phyloP scores from a whole-genome alignment of 768 basidiomycete species.

The Coprinellus micaceus region DNA sequence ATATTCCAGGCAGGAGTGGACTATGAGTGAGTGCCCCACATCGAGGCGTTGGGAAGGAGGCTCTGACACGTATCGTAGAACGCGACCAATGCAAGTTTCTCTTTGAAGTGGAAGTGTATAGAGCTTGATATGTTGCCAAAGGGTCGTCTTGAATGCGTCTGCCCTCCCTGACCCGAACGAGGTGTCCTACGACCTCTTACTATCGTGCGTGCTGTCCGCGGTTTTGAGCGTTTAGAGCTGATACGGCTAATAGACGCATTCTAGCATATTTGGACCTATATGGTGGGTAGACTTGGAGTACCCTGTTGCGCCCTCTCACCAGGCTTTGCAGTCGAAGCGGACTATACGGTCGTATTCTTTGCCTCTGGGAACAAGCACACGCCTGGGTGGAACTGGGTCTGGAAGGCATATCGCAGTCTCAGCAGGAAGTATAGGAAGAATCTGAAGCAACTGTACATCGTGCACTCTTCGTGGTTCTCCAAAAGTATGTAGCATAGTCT shows the following conservation, averaged over 20 bases:
- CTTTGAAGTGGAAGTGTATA: conserved; percentile 10
- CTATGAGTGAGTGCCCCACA: conserved; percentile 61
- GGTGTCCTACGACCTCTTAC: conserved; percentile 73
- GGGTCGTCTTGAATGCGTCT: conserved; percentile 81
- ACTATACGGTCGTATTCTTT: conserved; percentile 86
- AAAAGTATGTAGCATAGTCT: conserved; percentile 54
- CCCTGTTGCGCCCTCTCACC: background rate
- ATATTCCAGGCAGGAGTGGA: conserved; percentile 90
- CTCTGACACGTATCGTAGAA: conserved; percentile 46
- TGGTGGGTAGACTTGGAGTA: conserved; percentile 38
- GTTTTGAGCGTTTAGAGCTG: conserved; percentile 12
- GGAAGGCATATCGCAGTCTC: conserved; percentile 82
- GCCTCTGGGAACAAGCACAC: conserved; percentile 73
- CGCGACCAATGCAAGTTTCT: conserved; percentile 73
- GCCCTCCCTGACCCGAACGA: conserved; percentile 76
- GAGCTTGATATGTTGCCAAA: conserved; percentile 24
- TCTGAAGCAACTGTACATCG: conserved; percentile 81
- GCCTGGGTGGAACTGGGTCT: conserved; percentile 87
- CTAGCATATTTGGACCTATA: conserved; percentile 78
- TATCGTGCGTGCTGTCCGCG: conserved; percentile 48
- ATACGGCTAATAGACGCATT: conserved; percentile 50
- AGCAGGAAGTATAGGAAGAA: conserved; percentile 87
- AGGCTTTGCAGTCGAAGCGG: conserved; percentile 64
- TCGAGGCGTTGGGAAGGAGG: conserved; percentile 13
- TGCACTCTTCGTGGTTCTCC: conserved; percentile 84